These are phyloP conservation scores for Pseudomonodictys pantanalensis DNA, from an alignment of 495 filamentous ascomycete genomes.

Conservation along the genomic window DNA sequence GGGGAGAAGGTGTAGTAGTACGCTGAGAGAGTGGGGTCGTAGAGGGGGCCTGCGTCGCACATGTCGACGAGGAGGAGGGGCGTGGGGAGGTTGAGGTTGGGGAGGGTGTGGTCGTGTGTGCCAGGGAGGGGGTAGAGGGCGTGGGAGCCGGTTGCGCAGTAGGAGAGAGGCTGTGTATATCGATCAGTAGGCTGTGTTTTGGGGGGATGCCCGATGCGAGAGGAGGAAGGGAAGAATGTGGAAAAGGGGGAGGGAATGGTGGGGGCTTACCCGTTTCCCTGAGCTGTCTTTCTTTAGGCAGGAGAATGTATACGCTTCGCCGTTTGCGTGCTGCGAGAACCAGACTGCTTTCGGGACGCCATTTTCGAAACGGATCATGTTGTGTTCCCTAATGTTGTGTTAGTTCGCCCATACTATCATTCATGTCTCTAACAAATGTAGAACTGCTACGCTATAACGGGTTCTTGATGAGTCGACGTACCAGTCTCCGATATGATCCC, in stretches of 20 bases:
- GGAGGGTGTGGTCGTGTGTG: slow-evolving; percentile 35
- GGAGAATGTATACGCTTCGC: slow-evolving; percentile 60
- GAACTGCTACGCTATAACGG: no score
- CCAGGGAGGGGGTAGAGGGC: slow-evolving; percentile 57
- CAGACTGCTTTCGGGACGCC: slow-evolving; percentile 57
- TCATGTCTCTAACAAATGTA: background rate
- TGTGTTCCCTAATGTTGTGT: slow-evolving; percentile 52
- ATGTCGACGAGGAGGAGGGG: slow-evolving; percentile 25
- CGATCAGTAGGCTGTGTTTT: background rate
- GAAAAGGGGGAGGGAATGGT: background rate
- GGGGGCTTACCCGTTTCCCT: slow-evolving; percentile 19
- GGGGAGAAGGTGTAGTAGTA: slow-evolving; percentile 52
- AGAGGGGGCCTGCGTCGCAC: slow-evolving; percentile 38
- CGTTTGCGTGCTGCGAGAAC: slow-evolving; percentile 61
- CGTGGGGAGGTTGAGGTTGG: slow-evolving; percentile 32
- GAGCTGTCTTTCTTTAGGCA: slow-evolving; percentile 49
- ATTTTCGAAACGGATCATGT: slow-evolving; percentile 63
- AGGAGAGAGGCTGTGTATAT: slow-evolving; percentile 44
- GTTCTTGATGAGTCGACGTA: no score
- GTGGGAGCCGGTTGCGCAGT: slow-evolving; percentile 58
- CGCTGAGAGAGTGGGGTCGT: slow-evolving; percentile 53
- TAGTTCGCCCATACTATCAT: background rate
- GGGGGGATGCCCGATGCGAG: background rate
- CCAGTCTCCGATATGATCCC: slow-evolving; percentile 64
- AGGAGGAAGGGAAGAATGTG: no score